Percentiles rank a stretch among this genome's conserved stretches.
phyloP scores from a whole-genome alignment of 2,329 filamentous ascomycete species.

The Aspergillus pseudoglaucus region DNA sequence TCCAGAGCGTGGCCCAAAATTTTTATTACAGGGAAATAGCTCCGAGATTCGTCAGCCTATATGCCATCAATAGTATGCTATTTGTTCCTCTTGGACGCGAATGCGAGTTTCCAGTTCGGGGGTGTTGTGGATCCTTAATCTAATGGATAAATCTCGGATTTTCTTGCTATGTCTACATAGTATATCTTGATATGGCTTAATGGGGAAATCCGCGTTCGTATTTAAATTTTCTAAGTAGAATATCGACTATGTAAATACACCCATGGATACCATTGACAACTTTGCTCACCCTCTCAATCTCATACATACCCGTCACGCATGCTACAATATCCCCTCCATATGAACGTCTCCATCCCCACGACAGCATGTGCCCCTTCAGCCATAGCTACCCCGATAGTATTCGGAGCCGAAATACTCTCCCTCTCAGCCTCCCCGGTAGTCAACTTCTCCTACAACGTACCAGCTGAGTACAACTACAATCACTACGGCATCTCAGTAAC shows the following conservation, averaged over 20 bases:
- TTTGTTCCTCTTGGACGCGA: no score
- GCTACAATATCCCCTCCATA: neutral
- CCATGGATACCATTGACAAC: neutral
- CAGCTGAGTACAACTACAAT: constrained; percentile 6
- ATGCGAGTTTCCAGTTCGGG: no score
- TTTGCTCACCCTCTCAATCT: neutral
- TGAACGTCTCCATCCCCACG: neutral
- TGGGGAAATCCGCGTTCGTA: neutral
- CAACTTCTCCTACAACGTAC: constrained; percentile 8
- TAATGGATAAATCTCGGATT: no score
- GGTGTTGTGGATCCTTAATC: no score
- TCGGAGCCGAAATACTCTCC: constrained; percentile 13
- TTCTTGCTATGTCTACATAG: no score
- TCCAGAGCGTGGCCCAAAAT: no score
- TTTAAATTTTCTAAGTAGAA: neutral
- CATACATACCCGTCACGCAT: neutral
- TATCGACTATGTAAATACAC: neutral
- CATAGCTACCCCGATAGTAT: constrained; percentile 6
- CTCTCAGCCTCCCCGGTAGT: constrained; percentile 10
- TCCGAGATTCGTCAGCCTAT: no score
- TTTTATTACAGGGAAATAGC: no score
- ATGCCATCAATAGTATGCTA: no score
- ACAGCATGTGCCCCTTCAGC: neutral
- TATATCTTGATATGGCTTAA: no score
- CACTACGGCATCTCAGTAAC: constrained; percentile 1